Conservation (phyloP, 2,329 filamentous ascomycete genomes). For the Bertia moriformis region DNA sequence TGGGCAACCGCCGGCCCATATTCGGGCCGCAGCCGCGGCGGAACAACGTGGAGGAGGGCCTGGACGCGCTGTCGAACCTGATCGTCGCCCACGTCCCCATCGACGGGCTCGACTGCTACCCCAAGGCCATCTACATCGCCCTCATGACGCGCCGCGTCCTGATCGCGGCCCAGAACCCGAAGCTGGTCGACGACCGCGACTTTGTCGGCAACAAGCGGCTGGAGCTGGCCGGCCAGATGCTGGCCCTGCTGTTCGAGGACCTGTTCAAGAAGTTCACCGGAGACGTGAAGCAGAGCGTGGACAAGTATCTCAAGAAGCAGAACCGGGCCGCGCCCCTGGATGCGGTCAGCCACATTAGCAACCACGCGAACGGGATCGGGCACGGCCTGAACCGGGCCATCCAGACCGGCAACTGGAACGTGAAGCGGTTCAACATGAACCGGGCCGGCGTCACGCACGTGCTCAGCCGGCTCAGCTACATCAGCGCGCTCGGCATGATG, state of each 20-base stretch:
- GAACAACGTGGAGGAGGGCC: conserved; percentile 77
- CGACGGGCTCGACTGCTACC: conserved; percentile 78
- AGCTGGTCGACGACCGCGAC: conserved; percentile 86
- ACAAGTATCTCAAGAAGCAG: conserved; percentile 88
- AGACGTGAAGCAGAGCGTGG: conserved; percentile 81
- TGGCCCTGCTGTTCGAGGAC: conserved; percentile 91
- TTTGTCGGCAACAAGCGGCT: conserved; percentile 96
- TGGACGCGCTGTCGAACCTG: conserved; percentile 86
- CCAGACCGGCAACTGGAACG: conserved; percentile 91
- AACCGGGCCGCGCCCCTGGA: conserved; percentile 81
- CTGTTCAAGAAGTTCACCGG: conserved; percentile 89
- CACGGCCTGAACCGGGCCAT: conserved; percentile 90
- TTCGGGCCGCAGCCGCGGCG: conserved; percentile 41
- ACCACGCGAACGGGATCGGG: conserved; percentile 76
- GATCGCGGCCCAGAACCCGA: conserved; percentile 81
- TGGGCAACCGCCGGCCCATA: conserved; percentile 50
- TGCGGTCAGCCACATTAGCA: conserved; percentile 68
- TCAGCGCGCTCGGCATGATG: conserved; percentile 97
- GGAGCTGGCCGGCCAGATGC: conserved; percentile 83
- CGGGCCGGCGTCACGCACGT: conserved; percentile 93
- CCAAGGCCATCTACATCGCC: conserved; percentile 91
- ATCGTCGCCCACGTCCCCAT: conserved; percentile 92
- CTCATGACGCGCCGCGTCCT: conserved; percentile 91
- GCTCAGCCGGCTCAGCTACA: conserved; percentile 86
- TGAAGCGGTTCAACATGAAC: conserved; percentile 98